Evolutionary conservation across 495 filamentous ascomycete species (phyloP), one percentile per base, ranked within the genome.

Genomic region (Hyphodiscus hymeniophilus): DNA sequence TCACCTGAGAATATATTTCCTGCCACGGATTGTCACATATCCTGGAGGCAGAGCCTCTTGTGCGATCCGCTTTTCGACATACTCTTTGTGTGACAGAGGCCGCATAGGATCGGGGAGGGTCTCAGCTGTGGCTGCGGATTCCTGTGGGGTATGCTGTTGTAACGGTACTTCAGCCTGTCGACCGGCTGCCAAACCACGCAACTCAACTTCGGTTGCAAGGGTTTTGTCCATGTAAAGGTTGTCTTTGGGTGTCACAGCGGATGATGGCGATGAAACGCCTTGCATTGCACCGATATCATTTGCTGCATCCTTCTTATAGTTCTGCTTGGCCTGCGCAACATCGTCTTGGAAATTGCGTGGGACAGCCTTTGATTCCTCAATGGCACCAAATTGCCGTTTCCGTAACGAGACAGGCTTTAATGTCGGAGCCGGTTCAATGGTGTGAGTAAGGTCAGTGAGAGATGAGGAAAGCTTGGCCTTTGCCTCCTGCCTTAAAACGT

Each of bases 1-100:
- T 61, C 70, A 84, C 82, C 84, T 68, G n/a, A 96, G 76, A 46
- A 91, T 82, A 60, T 96, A 96, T 35, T 76, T 71, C 21, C 67
- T 66, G 30, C 67, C 69, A 7, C 58, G 64, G 42, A 95, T 76
- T 16, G 61, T 64, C 2, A 71, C 68, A 57, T 89, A 79, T 7
- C 89, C 90, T 2, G 72, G 63, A 2, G 84, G 83, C 8, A 94
- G 62, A 13, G 72, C 66, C 34, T 85, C 78, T n/a, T 72, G 67
- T 50, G 68, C 44, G 48, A 91, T 79, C 17, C 69, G 70, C 7
- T 64, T 52, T n/a, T 63, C 60, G 26, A 85, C 79, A 54, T 67
- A 88, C 41, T 89, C 79, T 47, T 82, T 64, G 54, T 84, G 84
- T 0, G 74, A 70, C 7, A 75, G 55, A 4, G 79, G 77, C 22